These are phyloP conservation scores for Termitomyces bulborhizus DNA, from an alignment of 768 basidiomycete genomes.

Conservation along the genomic window DNA sequence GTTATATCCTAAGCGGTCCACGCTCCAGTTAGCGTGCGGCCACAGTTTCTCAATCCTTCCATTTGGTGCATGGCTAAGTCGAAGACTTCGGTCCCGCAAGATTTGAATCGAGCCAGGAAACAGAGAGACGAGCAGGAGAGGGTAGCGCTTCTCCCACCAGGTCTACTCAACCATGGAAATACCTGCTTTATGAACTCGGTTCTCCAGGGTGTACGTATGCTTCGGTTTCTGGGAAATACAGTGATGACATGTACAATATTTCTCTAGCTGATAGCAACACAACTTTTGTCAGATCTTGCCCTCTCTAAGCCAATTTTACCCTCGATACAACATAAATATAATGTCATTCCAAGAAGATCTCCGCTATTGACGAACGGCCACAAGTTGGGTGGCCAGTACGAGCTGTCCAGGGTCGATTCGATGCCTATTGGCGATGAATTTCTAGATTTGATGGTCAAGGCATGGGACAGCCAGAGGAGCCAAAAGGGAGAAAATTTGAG, in stretches of 20 bases:
- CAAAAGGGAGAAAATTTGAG: constrained; percentile 49
- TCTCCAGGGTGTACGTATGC: constrained; percentile 69
- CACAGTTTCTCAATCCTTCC: neutral
- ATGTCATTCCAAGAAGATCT: constrained; percentile 43
- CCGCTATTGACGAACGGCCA: constrained; percentile 69
- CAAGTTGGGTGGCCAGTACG: constrained; percentile 42
- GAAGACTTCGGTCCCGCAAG: constrained; percentile 56
- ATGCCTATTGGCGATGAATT: constrained; percentile 74
- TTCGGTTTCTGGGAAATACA: constrained; percentile 8
- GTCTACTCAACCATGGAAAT: constrained; percentile 75
- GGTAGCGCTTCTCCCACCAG: constrained; percentile 60
- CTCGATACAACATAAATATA: constrained; percentile 31
- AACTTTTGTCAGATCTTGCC: constrained; percentile 50
- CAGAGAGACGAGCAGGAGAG: constrained; percentile 59
- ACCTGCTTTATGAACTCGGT: constrained; percentile 98
- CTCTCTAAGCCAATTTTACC: constrained; percentile 46
- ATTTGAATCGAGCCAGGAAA: constrained; percentile 51
- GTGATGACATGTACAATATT: neutral
- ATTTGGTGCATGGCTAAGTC: constrained; percentile 39
- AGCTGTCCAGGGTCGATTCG: constrained; percentile 46
- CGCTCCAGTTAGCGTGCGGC: neutral
- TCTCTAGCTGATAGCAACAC: constrained; percentile 60
- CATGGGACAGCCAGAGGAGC: constrained; percentile 57
- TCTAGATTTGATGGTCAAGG: constrained; percentile 48
- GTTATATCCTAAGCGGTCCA: neutral